Evolutionary conservation across 164 flowering plant genomes (phyloP), one percentile per base, ranked within the genome.

Genomic region (Piper betle): DNA sequence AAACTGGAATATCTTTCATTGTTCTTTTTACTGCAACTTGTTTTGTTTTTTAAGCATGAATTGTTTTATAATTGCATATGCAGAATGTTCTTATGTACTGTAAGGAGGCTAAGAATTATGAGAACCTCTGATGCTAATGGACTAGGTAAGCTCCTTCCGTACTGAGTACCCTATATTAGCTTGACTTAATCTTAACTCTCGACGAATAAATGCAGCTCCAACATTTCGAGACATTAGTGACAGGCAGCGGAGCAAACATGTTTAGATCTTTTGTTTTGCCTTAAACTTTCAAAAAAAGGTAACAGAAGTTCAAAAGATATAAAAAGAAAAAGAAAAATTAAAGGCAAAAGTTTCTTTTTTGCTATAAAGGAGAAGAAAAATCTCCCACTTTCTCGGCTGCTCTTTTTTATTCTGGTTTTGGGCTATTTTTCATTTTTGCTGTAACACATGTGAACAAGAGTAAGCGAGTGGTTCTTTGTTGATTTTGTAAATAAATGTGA

Each of bases 1-100:
- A 15, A 46, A 46, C 15, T 42, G 46, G 9, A 42, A 1, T 42
- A 42, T 42, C 50, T 46, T 46, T 46, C 12, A 6, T 46, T 46
- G 10, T 46, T 2, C 11, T 9, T 6, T 42, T 2, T 10, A 46
- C 10, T 46, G 15, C 15, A 39, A 42, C 17, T 17, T 40, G 52
- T 37, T 15, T 38, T 15, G 20, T 38, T 62, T 37, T 11, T 37
- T 39, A 13, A 37, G 3, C 53, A 5, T 66, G 5, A 18, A n/a
- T 53, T 42, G n/a, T 57, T 52, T 16, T 16, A 58, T 43, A 41
- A 37, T 33, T 62, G 37, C 72, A 17, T 48, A 37, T 63, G 3
- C 57, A 88, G 92, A 80, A 82, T 88, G 96, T 88, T 88, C 69
- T 77, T 86, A 33, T 68, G 60, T 76, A 80, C 88, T 20, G 88